Base-by-base conservation (phyloP, 2,329 filamentous ascomycete species). In the Phoma sp. region DNA sequence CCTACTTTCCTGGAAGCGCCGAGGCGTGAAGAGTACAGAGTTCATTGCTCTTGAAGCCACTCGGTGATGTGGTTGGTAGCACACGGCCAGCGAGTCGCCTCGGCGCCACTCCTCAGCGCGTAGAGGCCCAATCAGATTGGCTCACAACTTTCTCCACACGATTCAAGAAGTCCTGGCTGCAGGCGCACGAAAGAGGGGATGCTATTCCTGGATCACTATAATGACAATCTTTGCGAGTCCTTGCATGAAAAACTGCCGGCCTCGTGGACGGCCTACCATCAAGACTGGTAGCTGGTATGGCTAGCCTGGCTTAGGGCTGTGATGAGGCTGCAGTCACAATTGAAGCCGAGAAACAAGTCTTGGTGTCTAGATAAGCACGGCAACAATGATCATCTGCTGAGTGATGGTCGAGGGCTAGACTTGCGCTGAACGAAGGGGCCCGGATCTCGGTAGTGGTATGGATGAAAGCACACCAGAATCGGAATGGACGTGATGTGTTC, bases 61-160 rank as follows among this genome's bases (percentile, higher is more conserved):
- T 64, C 46, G 50, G 51, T 51, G 61, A 36, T 68, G 69, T 74
- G 72, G 70, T 70, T 74, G 72, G 72, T 58, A 69, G 66, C 63
- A 63, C 58, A 46, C 51, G 43, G 60, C 55, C 44, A 60, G 60
- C 51, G 39, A 59, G 57, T 51, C 40, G 61, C 52, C 58, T 63
- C 36, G 61, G 60, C 61, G 53, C 51, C 43, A 58, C 31, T 44
- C 19, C 47, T 6, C 50, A 49, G 49, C 49, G 49, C 55, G 43
- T 54, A 52, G 39, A 51, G 47, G 8, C 15, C 40, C 55, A 54
- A 45, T 57, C 31, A 51, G 32, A 55, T 55, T 47, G 52, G 46
- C 47, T 38, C n/a, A 47, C 46, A 13, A 32, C 37, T 27, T 51
- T 51, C 46, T 46, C 52, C 37, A 46, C 43, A 55, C 41, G 32